Conservation (phyloP, 495 filamentous ascomycete species). For the Evansstolkia leycettana region DNA sequence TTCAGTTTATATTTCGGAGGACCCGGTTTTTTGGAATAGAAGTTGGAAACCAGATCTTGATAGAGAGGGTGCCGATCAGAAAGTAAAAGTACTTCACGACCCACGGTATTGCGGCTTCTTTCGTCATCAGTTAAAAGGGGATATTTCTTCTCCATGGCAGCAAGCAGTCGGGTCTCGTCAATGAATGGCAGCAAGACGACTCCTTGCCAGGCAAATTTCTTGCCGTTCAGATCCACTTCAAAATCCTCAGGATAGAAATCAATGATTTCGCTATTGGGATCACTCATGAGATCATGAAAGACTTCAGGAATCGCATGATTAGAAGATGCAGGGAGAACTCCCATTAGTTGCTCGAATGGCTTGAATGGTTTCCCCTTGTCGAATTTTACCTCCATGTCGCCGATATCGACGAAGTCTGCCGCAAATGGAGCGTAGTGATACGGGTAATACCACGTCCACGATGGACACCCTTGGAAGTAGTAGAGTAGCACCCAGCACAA, state of each 20-base stretch:
- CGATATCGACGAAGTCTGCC: slow-evolving; percentile 81
- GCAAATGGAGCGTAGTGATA: slow-evolving; percentile 98
- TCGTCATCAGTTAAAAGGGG: slow-evolving; percentile 71
- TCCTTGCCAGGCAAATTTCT: slow-evolving; percentile 98
- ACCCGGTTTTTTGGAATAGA: slow-evolving; percentile 83
- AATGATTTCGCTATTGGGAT: slow-evolving; percentile 77
- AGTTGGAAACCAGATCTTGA: slow-evolving; percentile 62
- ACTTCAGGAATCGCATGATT: slow-evolving; percentile 79
- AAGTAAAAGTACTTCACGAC: slow-evolving; percentile 71
- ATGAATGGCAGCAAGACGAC: slow-evolving; percentile 92
- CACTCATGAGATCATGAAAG: slow-evolving; percentile 80
- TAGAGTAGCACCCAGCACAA: slow-evolving; percentile 97
- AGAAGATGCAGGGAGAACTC: slow-evolving; percentile 84
- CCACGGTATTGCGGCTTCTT: slow-evolving; percentile 61
- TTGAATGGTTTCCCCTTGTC: slow-evolving; percentile 76
- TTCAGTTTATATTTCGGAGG: slow-evolving; percentile 54
- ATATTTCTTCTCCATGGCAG: slow-evolving; percentile 74
- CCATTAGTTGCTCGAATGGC: slow-evolving; percentile 98
- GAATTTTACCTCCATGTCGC: slow-evolving; percentile 66
- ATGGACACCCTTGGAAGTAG: slow-evolving; percentile 96
- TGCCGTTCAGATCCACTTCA: slow-evolving; percentile 84
- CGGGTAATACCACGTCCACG: slow-evolving; percentile 98
- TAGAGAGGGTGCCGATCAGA: slow-evolving; percentile 74
- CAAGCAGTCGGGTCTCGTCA: slow-evolving; percentile 74
- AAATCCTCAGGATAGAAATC: slow-evolving; percentile 98